Evolutionary conservation across 352 stramenopile genomes (phyloP), one percentile per base, ranked within the genome.

Genomic region (Globisporangium spiculum): DNA sequence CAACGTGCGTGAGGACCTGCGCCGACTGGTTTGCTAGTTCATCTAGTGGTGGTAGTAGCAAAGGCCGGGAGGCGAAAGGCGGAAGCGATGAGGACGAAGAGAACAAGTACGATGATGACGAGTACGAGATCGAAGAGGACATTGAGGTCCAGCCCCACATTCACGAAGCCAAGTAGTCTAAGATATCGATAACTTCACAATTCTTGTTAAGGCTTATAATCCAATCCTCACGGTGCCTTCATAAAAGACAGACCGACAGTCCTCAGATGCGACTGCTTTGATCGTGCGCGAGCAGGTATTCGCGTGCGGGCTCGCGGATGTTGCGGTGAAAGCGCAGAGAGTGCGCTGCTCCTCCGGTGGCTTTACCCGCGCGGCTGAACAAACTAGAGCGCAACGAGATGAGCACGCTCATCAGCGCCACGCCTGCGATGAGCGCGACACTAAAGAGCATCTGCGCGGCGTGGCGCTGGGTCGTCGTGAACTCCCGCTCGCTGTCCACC

Each of bases 81-180:
- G 10, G 32, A 7, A 22, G 59, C 55, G 44, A 41, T 5, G 72
- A 70, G 3, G 34, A 68, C 7, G 69, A 69, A 7, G 34, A 64
- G n/a, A 70, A 72, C 60, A 58, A 65, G 44, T 62, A 76, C n/a
- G 75, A 78, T 5, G 67, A 81, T 26, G 76, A 86, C 53, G 74
- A 86, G n/a, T 79, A 81, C 55, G 81, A 90, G 41, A 79, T 82
- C 20, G 79, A 86, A 60, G 81, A 89, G 67, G 69, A 76, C 10
- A 84, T 81, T 36, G 57, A 79, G 4, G 66, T 50, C 18, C 66
- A 78, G 12, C 65, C 63, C 14, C 36, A 54, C 46, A 7, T 44
- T 32, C 46, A 18, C 41, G 66, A 72, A 52, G 66, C 34, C 32
- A 68, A 74, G 41, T 70, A 27, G 44, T 24, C 44, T 1, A 52